A percentile compares a stretch with the other conserved stretches of the same genome.
Evolutionary conservation across 352 stramenopile species (phyloP).

Genomic region (Pythium coloratum): DNA sequence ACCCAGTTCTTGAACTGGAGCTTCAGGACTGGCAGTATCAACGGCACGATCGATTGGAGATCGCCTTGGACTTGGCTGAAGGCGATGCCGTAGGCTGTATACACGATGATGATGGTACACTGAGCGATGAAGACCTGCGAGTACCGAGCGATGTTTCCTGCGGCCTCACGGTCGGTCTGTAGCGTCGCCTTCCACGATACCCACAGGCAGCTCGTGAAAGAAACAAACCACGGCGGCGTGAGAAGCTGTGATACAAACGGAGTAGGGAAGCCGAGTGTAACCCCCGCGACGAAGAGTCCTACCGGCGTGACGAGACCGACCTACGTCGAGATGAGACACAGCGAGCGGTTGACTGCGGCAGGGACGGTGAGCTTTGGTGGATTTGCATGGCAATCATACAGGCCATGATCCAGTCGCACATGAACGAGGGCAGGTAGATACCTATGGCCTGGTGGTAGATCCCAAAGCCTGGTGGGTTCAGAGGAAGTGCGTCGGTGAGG

Average conservation of each 20-base stretch:
- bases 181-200: constrained; percentile 1
- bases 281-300: background rate
- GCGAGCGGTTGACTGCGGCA: background rate
- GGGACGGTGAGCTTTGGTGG: background rate
- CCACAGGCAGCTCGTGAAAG: background rate
- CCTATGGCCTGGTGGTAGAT: background rate
- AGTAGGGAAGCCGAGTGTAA: constrained; percentile 8
- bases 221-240: background rate
- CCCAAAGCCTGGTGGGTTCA: background rate
- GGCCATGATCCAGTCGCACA: background rate
- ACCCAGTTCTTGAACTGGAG: constrained; percentile 9
- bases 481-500: constrained; percentile 1
- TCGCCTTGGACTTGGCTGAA: background rate
- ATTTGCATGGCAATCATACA: constrained; percentile 4
- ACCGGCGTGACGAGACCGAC: background rate
- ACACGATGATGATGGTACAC: background rate
- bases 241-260: constrained; percentile 4
- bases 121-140: background rate
- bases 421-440: background rate
- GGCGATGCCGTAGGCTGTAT: background rate
- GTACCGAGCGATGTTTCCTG: background rate
- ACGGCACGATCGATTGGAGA: background rate
- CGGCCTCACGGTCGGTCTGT: background rate
- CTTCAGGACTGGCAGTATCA: constrained; percentile 11
- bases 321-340: background rate